Conservation (phyloP, 257 asterid genomes). For the Jaltomata sinuosa region DNA sequence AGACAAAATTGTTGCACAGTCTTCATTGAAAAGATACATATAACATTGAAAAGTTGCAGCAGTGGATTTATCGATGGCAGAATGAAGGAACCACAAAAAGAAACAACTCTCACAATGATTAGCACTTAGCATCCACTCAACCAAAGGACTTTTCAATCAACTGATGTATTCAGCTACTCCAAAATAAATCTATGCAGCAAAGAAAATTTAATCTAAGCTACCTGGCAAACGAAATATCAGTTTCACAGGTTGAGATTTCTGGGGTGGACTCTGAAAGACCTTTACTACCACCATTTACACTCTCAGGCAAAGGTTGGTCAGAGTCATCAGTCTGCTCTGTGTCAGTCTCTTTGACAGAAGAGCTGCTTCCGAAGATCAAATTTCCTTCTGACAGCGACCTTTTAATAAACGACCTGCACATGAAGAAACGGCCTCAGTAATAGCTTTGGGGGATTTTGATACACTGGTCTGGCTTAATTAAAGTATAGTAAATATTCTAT, state of each 20-base stretch:
- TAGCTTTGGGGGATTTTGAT: neutral
- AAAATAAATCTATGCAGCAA: neutral
- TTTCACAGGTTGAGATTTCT: slow-evolving; percentile 51
- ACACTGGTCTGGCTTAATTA: neutral
- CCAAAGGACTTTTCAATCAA: neutral
- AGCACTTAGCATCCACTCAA: neutral
- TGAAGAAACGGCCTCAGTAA: neutral
- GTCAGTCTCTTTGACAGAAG: slow-evolving; percentile 40
- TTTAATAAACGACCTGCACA: slow-evolving; percentile 56
- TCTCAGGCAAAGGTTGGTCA: slow-evolving; percentile 29
- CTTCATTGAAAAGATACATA: neutral
- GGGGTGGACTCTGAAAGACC: slow-evolving; percentile 55
- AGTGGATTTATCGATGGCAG: neutral
- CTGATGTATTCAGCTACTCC: neutral
- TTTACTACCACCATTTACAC: slow-evolving; percentile 13
- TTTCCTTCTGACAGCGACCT: slow-evolving; percentile 87
- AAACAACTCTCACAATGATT: neutral
- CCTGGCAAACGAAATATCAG: slow-evolving; percentile 49
- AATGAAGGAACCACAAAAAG: neutral
- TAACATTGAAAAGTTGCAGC: neutral
- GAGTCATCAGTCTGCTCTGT: slow-evolving; percentile 26
- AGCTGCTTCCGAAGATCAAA: slow-evolving; percentile 46
- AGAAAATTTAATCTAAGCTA: slow-evolving; percentile 8
- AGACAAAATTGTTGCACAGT: neutral
- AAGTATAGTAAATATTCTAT: too few species aligned